phyloP scores from a whole-genome alignment of 1,284 basidiomycete genomes.

The Malassezia caprae region DNA sequence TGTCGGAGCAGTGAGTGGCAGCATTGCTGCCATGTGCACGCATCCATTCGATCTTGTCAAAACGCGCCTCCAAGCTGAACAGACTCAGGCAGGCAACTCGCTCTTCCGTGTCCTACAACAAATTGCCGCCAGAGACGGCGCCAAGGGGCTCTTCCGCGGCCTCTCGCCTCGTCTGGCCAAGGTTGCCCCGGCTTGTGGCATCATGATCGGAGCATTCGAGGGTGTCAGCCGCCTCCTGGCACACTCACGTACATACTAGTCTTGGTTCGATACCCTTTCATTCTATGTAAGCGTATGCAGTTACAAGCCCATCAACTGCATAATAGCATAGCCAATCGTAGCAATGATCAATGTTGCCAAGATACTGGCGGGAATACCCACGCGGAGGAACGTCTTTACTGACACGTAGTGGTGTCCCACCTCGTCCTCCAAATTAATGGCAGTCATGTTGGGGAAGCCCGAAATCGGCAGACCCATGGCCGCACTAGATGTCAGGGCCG shows the following conservation, averaged over 20 bases:
- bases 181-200: conserved; percentile 95
- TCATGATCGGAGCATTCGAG: conserved; percentile 94
- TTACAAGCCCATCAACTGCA: conserved; percentile 24
- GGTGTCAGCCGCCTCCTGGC: conserved; percentile 50
- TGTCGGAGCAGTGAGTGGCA: conserved; percentile 59
- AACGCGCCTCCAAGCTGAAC: conserved; percentile 65
- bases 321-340: conserved; percentile 39
- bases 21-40: conserved; percentile 71
- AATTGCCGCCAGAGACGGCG: conserved; percentile 69
- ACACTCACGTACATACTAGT: background rate
- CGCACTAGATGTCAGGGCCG: conserved; percentile 79
- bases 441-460: conserved; percentile 72
- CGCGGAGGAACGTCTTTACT: conserved; percentile 71
- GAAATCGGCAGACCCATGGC: conserved; percentile 98
- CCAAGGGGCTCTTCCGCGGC: conserved; percentile 69
- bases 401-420: conserved; percentile 62
- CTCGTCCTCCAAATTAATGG: conserved; percentile 81
- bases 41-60: conserved; percentile 95
- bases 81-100: background rate
- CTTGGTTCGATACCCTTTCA: background rate
- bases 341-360: conserved; percentile 59
- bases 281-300: background rate
- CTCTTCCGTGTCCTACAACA: conserved; percentile 53
- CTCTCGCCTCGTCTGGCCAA: conserved; percentile 79
- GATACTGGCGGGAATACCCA: conserved; percentile 80